Conservation (phyloP, 371 early-diverging fungal species). For the Mortierella sp. region DNA sequence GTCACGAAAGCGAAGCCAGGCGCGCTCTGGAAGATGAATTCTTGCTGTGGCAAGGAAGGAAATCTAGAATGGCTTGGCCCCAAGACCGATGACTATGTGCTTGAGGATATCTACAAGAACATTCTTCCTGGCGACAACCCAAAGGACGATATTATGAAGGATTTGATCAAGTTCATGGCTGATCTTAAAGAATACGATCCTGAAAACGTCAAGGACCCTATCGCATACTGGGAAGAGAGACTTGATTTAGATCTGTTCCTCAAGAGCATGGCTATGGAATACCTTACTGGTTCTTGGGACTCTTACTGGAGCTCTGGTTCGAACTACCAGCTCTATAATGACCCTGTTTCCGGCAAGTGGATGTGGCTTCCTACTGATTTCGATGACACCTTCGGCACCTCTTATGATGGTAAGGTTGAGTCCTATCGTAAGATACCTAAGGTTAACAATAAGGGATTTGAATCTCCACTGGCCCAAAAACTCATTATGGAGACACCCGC, state of each 20-base stretch:
- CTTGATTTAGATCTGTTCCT: slow-evolving; percentile 63
- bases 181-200: slow-evolving; percentile 57
- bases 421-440: slow-evolving; percentile 58
- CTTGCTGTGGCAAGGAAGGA: slow-evolving; percentile 26
- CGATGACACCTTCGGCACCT: slow-evolving; percentile 60
- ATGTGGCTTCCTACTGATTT: slow-evolving; percentile 67
- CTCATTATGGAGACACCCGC: slow-evolving; percentile 60
- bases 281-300: slow-evolving; percentile 47
- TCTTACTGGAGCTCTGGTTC: slow-evolving; percentile 46
- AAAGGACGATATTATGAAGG: slow-evolving; percentile 41
- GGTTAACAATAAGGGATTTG: slow-evolving; percentile 57
- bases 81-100: slow-evolving; percentile 25
- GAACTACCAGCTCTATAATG: slow-evolving; percentile 67
- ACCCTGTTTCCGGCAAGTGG: slow-evolving; percentile 63
- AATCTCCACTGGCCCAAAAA: slow-evolving; percentile 47
- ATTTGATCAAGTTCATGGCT: slow-evolving; percentile 57
- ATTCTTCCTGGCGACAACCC: slow-evolving; percentile 38
- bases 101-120: slow-evolving; percentile 46
- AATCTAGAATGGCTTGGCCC: slow-evolving; percentile 51
- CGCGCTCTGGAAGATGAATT: slow-evolving; percentile 54
- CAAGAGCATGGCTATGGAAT: slow-evolving; percentile 56
- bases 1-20: slow-evolving; percentile 32
- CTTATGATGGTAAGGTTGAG: slow-evolving; percentile 29
- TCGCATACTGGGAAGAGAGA: slow-evolving; percentile 56
- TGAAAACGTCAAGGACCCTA: slow-evolving; percentile 33